Conservation (phyloP, 805 yeast genomes). For the Torulaspora maleeae region DNA sequence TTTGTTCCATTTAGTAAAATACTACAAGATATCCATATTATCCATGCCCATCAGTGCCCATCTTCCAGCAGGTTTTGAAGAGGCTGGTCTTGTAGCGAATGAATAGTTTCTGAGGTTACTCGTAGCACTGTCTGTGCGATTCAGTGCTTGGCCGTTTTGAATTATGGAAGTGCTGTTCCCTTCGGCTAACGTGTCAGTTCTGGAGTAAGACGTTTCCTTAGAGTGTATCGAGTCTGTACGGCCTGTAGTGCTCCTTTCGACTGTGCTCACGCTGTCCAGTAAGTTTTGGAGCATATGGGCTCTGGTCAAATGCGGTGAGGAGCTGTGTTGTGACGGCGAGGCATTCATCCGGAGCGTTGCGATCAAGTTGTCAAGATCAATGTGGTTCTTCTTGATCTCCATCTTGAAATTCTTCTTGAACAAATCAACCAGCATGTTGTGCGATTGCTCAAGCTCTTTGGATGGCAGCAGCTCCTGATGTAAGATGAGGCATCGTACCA, state of each 20-base stretch:
- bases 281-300: conserved; percentile 3
- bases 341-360: conserved; percentile 1
- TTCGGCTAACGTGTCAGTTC: background rate
- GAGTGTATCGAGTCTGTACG: conserved; percentile 3
- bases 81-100: background rate
- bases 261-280: background rate
- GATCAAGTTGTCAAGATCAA: conserved; percentile 18
- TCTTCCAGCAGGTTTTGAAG: conserved; percentile 1
- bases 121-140: conserved; percentile 1
- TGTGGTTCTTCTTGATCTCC: conserved; percentile 47
- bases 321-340: conserved; percentile 3
- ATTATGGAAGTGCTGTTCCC: background rate
- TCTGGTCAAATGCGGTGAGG: conserved; percentile 1
- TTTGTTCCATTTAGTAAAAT: background rate
- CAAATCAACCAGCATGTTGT: conserved; percentile 58
- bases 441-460: conserved; percentile 52
- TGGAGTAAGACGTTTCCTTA: conserved; percentile 7
- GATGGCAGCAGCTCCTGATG: conserved; percentile 62
- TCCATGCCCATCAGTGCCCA: conserved; percentile 4
- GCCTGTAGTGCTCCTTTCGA: background rate
- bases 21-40: background rate
- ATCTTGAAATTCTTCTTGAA: conserved; percentile 61
- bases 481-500: conserved; percentile 60
- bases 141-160: background rate
- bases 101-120: background rate